A percentile compares a stretch with the other conserved stretches of the same genome.
These are phyloP conservation scores for Deinandra increscens DNA, from an alignment of 129 eudicot genomes.

Conservation along the genomic window DNA sequence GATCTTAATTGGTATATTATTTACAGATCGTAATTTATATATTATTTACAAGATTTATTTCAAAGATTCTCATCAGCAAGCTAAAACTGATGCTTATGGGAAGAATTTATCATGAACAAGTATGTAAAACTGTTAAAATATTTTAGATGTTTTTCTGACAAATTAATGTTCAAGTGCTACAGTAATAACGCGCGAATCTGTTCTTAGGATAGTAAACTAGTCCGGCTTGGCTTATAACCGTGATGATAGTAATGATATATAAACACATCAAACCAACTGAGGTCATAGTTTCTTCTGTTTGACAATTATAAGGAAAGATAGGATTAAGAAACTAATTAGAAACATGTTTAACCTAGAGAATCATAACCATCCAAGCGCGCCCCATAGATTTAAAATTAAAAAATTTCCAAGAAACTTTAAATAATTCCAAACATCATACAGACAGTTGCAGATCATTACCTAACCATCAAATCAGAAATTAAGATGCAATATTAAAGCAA, in stretches of 20 bases:
- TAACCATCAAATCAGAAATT: conserved; percentile 34
- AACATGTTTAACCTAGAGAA: no score
- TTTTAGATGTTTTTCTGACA: neutral
- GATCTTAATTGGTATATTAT: neutral
- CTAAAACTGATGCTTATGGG: neutral
- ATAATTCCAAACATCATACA: neutral
- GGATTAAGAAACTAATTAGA: neutral
- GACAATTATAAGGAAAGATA: neutral
- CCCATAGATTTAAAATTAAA: neutral
- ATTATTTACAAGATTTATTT: neutral
- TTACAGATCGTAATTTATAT: neutral
- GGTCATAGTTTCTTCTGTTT: neutral
- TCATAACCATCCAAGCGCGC: neutral
- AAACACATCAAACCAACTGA: conserved; percentile 19
- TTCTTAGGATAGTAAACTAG: no score
- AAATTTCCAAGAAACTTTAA: conserved; percentile 8
- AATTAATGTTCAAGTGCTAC: neutral
- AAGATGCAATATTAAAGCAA: conserved; percentile 13
- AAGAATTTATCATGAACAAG: neutral
- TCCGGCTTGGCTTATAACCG: no score
- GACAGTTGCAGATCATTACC: conserved; percentile 33
- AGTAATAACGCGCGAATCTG: neutral
- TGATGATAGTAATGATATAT: no score
- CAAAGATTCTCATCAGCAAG: neutral
- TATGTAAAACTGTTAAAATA: neutral